phyloP scores from a whole-genome alignment of 345 rosid species.

The Gossypium longicalyx region DNA sequence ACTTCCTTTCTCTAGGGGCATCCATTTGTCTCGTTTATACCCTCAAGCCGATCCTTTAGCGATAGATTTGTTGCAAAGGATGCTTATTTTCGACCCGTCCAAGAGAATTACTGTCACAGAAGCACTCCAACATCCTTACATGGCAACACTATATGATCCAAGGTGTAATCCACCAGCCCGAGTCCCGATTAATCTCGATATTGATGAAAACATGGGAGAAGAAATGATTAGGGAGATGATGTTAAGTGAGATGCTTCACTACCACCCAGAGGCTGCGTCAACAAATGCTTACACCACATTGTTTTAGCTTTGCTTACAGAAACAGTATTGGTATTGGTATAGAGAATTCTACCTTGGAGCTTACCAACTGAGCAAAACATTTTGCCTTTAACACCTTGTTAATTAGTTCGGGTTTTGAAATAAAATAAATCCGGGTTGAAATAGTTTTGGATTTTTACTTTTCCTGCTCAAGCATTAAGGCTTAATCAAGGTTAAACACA shows the following conservation, averaged over 20 bases:
- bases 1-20: slow-evolving; percentile 59
- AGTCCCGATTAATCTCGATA: slow-evolving; percentile 27
- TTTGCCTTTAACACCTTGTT: too few relatives aligned
- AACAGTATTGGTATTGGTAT: too few relatives aligned
- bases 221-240: too few relatives aligned
- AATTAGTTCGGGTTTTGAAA: too few relatives aligned
- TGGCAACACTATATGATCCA: slow-evolving; percentile 62
- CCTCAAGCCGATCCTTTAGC: slow-evolving; percentile 73
- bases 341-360: too few relatives aligned
- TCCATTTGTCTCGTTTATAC: slow-evolving; percentile 47
- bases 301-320: too few relatives aligned
- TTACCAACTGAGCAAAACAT: too few relatives aligned
- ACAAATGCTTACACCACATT: too few relatives aligned
- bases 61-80: slow-evolving; percentile 62
- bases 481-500: background rate
- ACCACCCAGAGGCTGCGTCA: too few relatives aligned
- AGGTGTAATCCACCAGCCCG: slow-evolving; percentile 58
- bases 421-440: slow-evolving; percentile 34
- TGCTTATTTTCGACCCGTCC: slow-evolving; percentile 80
- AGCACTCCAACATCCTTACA: slow-evolving; percentile 80
- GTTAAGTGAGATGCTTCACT: too few relatives aligned
- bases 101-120: slow-evolving; percentile 66
- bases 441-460: slow-evolving; percentile 22
- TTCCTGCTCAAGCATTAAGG: background rate
- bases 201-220: too few relatives aligned